These are phyloP conservation scores for Lignosus rhinocerotis DNA, from an alignment of 1,284 basidiomycete species.

Conservation along the genomic window DNA sequence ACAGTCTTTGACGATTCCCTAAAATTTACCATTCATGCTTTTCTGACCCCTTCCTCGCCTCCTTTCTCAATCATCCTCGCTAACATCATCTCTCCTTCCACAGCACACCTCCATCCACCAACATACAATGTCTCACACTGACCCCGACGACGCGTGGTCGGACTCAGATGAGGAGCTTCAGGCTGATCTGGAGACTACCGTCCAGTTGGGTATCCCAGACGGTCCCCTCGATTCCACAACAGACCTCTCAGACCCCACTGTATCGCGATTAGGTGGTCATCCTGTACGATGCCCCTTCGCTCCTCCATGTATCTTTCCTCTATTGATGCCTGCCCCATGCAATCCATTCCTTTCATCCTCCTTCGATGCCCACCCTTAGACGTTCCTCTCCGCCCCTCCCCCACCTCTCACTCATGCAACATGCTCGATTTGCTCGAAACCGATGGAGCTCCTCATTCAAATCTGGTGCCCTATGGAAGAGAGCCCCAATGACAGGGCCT, in stretches of 20 bases:
- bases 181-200: conserved; percentile 64
- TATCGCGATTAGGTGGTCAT: conserved; percentile 83
- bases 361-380: conserved; percentile 22
- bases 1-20: conserved; percentile 63
- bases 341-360: conserved; percentile 5
- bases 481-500: conserved; percentile 76
- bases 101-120: not conserved
- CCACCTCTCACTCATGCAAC: conserved; percentile 40
- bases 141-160: conserved; percentile 65
- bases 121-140: conserved; percentile 24
- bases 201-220: conserved; percentile 77
- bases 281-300: conserved; percentile 68
- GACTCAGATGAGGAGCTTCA: conserved; percentile 68
- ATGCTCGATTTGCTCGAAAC: conserved; percentile 68
- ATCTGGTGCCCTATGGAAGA: conserved; percentile 85
- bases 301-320: conserved; percentile 44
- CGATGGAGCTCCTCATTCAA: conserved; percentile 79
- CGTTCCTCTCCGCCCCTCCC: conserved; percentile 33
- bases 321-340: conserved; percentile 30
- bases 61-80: conserved; percentile 14
- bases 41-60: conserved; percentile 53
- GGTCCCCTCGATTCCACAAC: conserved; percentile 54
- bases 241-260: conserved; percentile 70
- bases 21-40: conserved; percentile 87
- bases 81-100: not conserved